Base-by-base conservation (phyloP, 2,329 filamentous ascomycete genomes). In the Monilinia fructicola region DNA sequence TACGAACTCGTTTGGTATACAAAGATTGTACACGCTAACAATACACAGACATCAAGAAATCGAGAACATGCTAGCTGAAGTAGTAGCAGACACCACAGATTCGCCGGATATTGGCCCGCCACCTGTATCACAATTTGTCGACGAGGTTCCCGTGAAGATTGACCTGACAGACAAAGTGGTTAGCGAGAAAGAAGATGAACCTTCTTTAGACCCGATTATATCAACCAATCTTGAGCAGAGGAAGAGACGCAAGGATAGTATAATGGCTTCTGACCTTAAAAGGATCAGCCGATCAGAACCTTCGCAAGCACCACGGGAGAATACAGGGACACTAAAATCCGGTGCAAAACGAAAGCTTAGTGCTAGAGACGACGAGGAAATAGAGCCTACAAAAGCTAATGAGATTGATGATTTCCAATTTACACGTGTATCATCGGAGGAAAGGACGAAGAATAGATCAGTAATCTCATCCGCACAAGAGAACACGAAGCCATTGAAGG, bases 101-200 rank as follows among this genome's bases (percentile, higher is more conserved):
- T 91, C 89, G 3, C 88, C 89, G 7, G 88, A 92, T 66, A 82
- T 92, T 54, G 89, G 89, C 0, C 84, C 87, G 4, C 86, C 86
- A 6, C 84, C 85, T 1, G 79, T 85, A 54, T 87, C 85, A 11
- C 81, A 83, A 66, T 85, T 83, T 69, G 81, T 87, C n/a, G 82
- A 87, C 46, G 81, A 83, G 63, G 83, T 86, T 60, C 81, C 81
- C 0, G 78, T 84, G 42, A 84, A 86, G 71, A 76, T 83, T 66
- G 82, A 85, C 69, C 81, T 85, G 6, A 81, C 84, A 1, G 76
- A 70, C 26, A 67, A 67, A 48, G 40, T 54, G 18, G 65, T 40
- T 23, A 65, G 60, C 10, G 64, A 67, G 4, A 42, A 28, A 12
- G 71, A 74, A 40, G 71, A 73, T 4, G 26, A 69, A 23, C 31